A percentile compares a stretch with the other conserved stretches of the same genome.
phyloP scores from a whole-genome alignment of 164 flowering plant genomes.

The Vitis rotundifolia region DNA sequence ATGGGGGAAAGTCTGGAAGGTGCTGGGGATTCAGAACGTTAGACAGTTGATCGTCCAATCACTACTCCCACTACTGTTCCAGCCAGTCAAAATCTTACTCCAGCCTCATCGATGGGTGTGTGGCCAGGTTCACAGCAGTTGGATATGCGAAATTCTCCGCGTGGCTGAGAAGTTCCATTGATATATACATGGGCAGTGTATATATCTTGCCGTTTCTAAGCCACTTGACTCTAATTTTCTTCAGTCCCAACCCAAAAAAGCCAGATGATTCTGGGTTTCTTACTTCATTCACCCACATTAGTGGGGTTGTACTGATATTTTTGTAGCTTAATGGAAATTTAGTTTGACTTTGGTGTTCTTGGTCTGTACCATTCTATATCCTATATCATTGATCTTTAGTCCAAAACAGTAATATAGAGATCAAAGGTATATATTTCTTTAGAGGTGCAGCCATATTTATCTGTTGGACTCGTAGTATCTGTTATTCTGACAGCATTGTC shows the following conservation, averaged over 20 bases:
- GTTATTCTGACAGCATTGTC: too few species aligned
- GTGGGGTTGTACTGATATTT: conserved; percentile 19
- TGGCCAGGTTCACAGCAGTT: conserved; percentile 37
- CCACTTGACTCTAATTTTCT: conserved; percentile 11
- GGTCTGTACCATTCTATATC: background rate
- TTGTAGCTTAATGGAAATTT: conserved; percentile 16
- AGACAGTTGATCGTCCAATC: conserved; percentile 22
- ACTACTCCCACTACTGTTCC: conserved; percentile 23
- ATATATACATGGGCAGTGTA: background rate
- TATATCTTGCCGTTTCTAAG: conserved; percentile 4
- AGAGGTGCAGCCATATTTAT: background rate
- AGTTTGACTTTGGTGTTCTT: conserved; percentile 6
- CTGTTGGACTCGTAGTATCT: too few species aligned
- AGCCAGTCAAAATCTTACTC: conserved; percentile 33
- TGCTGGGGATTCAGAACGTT: conserved; percentile 26
- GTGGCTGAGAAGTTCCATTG: conserved; percentile 20
- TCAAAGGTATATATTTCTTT: background rate
- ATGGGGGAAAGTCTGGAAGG: conserved; percentile 20
- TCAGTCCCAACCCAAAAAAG: background rate
- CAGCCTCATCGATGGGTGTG: conserved; percentile 28
- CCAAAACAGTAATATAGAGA: background rate
- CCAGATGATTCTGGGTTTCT: conserved; percentile 12
- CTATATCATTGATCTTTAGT: background rate
- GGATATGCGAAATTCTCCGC: conserved; percentile 41
- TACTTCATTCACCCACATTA: conserved; percentile 6